phyloP scores from a whole-genome alignment of 352 stramenopile genomes.

The Pythium phragmiticola region DNA sequence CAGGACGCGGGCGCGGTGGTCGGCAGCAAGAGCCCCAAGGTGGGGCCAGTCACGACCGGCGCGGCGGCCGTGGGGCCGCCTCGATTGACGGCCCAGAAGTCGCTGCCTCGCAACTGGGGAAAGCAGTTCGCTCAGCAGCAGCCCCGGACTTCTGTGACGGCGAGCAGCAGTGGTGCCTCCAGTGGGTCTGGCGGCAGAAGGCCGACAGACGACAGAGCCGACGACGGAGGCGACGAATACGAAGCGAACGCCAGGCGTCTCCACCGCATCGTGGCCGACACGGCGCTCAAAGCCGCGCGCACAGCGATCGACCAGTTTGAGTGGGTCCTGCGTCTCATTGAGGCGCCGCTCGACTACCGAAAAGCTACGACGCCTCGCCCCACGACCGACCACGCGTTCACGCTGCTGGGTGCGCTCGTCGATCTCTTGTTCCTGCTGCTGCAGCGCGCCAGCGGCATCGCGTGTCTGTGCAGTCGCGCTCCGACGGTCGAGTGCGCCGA shows the following conservation, averaged over 20 bases:
- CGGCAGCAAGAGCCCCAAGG: conserved; percentile 28
- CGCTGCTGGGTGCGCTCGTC: conserved; percentile 48
- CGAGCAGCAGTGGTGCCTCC: conserved; percentile 16
- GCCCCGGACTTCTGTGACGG: conserved; percentile 19
- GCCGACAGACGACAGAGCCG: not conserved
- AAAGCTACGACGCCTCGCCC: too few relatives aligned
- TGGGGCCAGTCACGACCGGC: conserved; percentile 11
- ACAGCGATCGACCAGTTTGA: conserved; percentile 60
- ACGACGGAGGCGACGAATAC: conserved; percentile 18
- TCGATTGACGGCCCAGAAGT: conserved; percentile 32
- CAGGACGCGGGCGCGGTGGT: conserved; percentile 21
- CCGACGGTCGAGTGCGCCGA: conserved; percentile 24
- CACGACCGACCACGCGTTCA: conserved; percentile 41
- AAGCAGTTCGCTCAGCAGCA: conserved; percentile 44
- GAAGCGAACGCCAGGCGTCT: conserved; percentile 38
- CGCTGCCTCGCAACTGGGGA: conserved; percentile 64
- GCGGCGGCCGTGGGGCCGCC: not conserved
- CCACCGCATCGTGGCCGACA: conserved; percentile 39
- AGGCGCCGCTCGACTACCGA: conserved; percentile 34
- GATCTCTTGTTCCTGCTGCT: conserved; percentile 63
- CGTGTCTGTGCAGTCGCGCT: conserved; percentile 26
- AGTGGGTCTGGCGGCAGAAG: conserved; percentile 1
- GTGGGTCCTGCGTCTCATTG: conserved; percentile 43
- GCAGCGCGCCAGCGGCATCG: conserved; percentile 45
- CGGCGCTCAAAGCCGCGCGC: conserved; percentile 37